A percentile compares a stretch with the other conserved stretches of the same genome.
These are phyloP conservation scores for Draba incana DNA, from an alignment of 345 rosid genomes.

Conservation along the genomic window DNA sequence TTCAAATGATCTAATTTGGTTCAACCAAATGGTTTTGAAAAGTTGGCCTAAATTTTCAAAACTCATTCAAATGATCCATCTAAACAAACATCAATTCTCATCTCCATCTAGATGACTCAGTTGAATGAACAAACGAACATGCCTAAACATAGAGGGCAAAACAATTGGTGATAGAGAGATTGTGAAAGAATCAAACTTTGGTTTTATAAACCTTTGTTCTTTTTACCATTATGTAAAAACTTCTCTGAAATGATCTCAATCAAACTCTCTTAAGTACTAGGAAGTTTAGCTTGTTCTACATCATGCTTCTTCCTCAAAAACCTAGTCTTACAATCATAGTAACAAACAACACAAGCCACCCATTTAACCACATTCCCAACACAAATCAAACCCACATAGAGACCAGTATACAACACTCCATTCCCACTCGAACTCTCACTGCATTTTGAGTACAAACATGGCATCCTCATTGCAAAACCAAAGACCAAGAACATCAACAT, in stretches of 20 bases:
- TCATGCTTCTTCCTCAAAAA: slow-evolving; percentile 23
- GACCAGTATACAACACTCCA: slow-evolving; percentile 25
- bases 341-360: slow-evolving; percentile 40
- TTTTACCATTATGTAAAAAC: neutral
- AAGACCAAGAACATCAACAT: slow-evolving; percentile 41
- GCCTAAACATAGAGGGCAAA: too few relatives aligned
- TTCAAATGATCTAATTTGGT: too few relatives aligned
- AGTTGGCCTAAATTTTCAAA: too few relatives aligned
- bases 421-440: slow-evolving; percentile 12
- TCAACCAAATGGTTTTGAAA: too few relatives aligned
- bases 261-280: neutral
- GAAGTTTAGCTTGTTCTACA: neutral
- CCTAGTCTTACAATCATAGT: neutral
- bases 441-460: slow-evolving; percentile 31
- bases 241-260: neutral
- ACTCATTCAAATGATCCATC: too few relatives aligned
- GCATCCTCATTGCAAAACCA: slow-evolving; percentile 30
- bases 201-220: too few relatives aligned
- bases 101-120: too few relatives aligned
- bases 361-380: slow-evolving; percentile 44
- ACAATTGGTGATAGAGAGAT: too few relatives aligned
- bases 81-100: too few relatives aligned
- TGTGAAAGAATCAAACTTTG: too few relatives aligned
- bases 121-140: too few relatives aligned
- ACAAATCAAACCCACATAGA: slow-evolving; percentile 22